Evolutionary conservation across 495 filamentous ascomycete genomes (phyloP).

Genomic region (Staphylotrichum longicolle): DNA sequence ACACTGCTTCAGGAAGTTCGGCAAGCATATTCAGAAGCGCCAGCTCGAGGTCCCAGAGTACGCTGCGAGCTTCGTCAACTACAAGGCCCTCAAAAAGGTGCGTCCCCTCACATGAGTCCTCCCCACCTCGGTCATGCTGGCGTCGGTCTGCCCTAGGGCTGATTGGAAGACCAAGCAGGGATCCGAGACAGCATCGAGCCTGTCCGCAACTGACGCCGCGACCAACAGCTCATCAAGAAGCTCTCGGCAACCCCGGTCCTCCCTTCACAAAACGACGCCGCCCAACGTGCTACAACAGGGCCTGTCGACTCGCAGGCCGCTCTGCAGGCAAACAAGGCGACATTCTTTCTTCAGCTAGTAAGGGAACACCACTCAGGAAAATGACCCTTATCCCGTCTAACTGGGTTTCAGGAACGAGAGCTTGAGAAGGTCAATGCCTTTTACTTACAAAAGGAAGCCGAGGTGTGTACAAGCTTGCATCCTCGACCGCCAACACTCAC

Average conservation of each 20-base stretch:
- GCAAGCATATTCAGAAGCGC: conserved; percentile 97
- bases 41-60: conserved; percentile 99
- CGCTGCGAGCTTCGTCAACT: conserved; percentile 98
- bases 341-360: conserved; percentile 97
- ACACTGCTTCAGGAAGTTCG: conserved; percentile 79
- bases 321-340: conserved; percentile 96
- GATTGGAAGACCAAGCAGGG: conserved; percentile 13
- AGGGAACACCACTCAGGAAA: conserved; percentile 24
- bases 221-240: conserved; percentile 89
- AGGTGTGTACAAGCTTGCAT: conserved; percentile 56
- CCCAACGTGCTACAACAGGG: conserved; percentile 43
- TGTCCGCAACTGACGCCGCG: conserved; percentile 13
- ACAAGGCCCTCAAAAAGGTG: conserved; percentile 98
- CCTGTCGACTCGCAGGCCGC: conserved; percentile 73
- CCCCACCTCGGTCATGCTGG: conserved; percentile 4
- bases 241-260: conserved; percentile 85
- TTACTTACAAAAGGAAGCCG: conserved; percentile 96
- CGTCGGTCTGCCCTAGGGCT: conserved; percentile 17
- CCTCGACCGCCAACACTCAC: neutral
- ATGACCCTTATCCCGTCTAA: neutral
- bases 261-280: conserved; percentile 63
- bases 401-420: conserved; percentile 72
- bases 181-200: neutral
- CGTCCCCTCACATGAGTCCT: conserved; percentile 7
- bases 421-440: conserved; percentile 98